phyloP scores from a whole-genome alignment of 2,329 filamentous ascomycete genomes.

The Trichoderma atrobrunneum region DNA sequence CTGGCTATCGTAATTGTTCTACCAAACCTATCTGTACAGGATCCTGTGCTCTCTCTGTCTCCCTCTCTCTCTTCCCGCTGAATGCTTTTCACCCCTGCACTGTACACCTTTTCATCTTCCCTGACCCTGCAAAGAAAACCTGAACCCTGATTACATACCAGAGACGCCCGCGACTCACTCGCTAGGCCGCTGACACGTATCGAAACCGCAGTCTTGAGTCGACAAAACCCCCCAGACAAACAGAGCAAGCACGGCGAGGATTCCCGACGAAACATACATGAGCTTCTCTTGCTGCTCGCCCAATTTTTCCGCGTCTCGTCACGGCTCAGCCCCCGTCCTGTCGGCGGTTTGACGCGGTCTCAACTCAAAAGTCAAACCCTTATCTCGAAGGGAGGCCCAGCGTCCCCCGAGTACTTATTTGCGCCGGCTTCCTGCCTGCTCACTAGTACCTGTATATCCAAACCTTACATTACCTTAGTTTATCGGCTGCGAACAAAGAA shows the following conservation, averaged over 20 bases:
- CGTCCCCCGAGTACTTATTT: conserved; percentile 11
- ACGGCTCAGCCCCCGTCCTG: background rate
- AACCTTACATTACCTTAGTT: background rate
- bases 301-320: conserved; percentile 8
- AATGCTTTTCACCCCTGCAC: background rate
- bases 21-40: background rate
- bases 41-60: background rate
- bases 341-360: conserved; percentile 4
- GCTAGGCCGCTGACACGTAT: conserved; percentile 9
- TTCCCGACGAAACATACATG: background rate
- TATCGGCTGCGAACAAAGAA: background rate
- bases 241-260: background rate
- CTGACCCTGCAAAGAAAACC: background rate
- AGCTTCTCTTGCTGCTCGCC: background rate
- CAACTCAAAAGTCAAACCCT: background rate
- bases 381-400: conserved; percentile 7
- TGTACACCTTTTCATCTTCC: background rate
- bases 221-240: background rate
- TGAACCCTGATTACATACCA: background rate
- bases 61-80: background rate
- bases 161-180: background rate
- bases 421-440: background rate
- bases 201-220: background rate
- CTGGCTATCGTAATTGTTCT: background rate
- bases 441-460: conserved; percentile 5